Percentiles rank a stretch among this genome's conserved stretches.
These are phyloP conservation scores for Aureobasidium musti DNA, from an alignment of 2,329 filamentous ascomycete species.

Conservation along the genomic window DNA sequence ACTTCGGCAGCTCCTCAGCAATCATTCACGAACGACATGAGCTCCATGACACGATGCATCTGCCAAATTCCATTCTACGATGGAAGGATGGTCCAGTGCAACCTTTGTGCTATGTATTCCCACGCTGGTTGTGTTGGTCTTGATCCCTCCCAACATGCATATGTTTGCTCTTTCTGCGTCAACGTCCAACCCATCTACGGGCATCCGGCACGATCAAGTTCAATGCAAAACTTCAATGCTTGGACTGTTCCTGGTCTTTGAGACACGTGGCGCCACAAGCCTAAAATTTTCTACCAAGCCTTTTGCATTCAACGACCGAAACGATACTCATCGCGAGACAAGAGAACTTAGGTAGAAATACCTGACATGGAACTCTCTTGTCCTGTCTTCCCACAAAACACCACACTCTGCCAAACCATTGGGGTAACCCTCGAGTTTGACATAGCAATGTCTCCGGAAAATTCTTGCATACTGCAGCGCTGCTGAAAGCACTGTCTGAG, in stretches of 20 bases:
- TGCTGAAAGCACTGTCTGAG: not conserved
- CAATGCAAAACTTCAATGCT: constrained; percentile 20
- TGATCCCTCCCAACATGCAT: constrained; percentile 51
- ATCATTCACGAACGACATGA: constrained; percentile 31
- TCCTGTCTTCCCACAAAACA: too few relatives aligned
- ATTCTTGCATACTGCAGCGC: not conserved
- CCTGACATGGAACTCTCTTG: not conserved
- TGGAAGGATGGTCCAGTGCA: constrained; percentile 63
- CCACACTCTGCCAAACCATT: not conserved
- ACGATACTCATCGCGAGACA: constrained; percentile 8
- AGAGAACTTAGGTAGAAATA: constrained; percentile 31
- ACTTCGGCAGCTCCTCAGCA: constrained; percentile 23
- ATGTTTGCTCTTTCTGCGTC: constrained; percentile 54
- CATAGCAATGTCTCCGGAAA: too few relatives aligned
- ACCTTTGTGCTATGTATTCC: constrained; percentile 64
- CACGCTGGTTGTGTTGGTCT: constrained; percentile 61
- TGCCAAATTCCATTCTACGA: constrained; percentile 58
- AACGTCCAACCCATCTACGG: constrained; percentile 5
- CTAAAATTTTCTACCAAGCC: not conserved
- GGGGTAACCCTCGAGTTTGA: not conserved
- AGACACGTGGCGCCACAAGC: constrained; percentile 5
- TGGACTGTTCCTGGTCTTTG: constrained; percentile 24
- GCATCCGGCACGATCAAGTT: constrained; percentile 17
- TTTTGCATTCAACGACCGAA: not conserved
- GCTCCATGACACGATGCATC: constrained; percentile 54